A percentile compares a stretch with the other conserved stretches of the same genome.
Conservation (phyloP, 768 basidiomycete genomes). For the Lentinula guzmanii region DNA sequence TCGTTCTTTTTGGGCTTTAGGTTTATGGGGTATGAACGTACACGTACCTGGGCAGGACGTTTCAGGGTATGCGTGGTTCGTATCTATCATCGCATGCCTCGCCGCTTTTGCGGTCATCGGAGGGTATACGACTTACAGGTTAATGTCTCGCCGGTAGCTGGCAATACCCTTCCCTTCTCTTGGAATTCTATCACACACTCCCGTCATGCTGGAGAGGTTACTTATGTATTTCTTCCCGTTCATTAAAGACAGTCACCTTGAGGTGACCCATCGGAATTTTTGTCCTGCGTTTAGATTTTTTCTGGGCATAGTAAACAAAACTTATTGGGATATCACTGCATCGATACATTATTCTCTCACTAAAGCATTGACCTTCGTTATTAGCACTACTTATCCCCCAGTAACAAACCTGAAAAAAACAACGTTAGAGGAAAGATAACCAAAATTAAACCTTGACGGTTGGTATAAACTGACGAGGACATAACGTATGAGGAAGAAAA, state of each 20-base stretch:
- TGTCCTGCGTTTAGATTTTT: neutral
- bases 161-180: too few species aligned
- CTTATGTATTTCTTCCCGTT: too few species aligned
- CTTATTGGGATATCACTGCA: neutral
- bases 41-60: slow-evolving; percentile 85
- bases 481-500: too few species aligned
- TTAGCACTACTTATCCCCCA: too few species aligned
- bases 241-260: too few species aligned
- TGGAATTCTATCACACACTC: too few species aligned
- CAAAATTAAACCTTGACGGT: too few species aligned
- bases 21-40: slow-evolving; percentile 99
- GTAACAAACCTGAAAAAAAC: too few species aligned
- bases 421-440: too few species aligned
- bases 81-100: slow-evolving; percentile 76
- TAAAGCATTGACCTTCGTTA: neutral
- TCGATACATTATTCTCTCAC: neutral
- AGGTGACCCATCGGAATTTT: neutral
- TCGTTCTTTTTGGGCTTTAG: slow-evolving; percentile 22
- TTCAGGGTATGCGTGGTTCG: slow-evolving; percentile 61
- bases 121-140: slow-evolving; percentile 71
- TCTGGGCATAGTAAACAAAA: neutral
- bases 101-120: slow-evolving; percentile 79
- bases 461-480: too few species aligned
- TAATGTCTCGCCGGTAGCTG: slow-evolving; percentile 48
- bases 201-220: too few species aligned